Conservation (phyloP, 306 rosid species). For the Quercus glauca region DNA sequence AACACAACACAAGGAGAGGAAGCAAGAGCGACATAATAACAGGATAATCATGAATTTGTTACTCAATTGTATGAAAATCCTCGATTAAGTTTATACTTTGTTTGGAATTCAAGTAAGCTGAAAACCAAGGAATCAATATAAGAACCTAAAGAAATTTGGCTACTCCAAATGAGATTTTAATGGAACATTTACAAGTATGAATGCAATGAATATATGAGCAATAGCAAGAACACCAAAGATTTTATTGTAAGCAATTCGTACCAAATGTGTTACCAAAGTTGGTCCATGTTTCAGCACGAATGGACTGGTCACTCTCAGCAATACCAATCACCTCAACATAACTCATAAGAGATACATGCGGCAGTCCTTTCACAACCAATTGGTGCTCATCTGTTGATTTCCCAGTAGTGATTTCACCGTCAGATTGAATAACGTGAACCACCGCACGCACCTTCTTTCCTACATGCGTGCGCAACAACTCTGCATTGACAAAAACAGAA, state of each 20-base stretch:
- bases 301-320: conserved; percentile 41
- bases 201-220: too few relatives aligned
- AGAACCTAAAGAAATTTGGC: too few relatives aligned
- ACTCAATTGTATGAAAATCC: too few relatives aligned
- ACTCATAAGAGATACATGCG: conserved; percentile 37
- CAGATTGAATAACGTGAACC: conserved; percentile 42
- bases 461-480: conserved; percentile 35
- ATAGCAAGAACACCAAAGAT: too few relatives aligned
- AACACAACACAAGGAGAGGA: too few relatives aligned
- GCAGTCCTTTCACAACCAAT: conserved; percentile 40
- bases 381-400: conserved; percentile 44
- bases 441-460: conserved; percentile 50
- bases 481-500: conserved; percentile 46
- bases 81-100: too few relatives aligned
- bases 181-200: too few relatives aligned
- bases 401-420: conserved; percentile 19
- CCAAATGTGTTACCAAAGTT: conserved; percentile 56
- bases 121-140: too few relatives aligned
- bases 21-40: too few relatives aligned
- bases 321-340: conserved; percentile 49
- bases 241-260: background rate
- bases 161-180: too few relatives aligned
- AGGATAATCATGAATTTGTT: too few relatives aligned
- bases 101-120: too few relatives aligned
- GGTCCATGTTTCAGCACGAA: conserved; percentile 41